These are phyloP conservation scores for Mycena venus DNA, from an alignment of 768 basidiomycete species.

Conservation along the genomic window DNA sequence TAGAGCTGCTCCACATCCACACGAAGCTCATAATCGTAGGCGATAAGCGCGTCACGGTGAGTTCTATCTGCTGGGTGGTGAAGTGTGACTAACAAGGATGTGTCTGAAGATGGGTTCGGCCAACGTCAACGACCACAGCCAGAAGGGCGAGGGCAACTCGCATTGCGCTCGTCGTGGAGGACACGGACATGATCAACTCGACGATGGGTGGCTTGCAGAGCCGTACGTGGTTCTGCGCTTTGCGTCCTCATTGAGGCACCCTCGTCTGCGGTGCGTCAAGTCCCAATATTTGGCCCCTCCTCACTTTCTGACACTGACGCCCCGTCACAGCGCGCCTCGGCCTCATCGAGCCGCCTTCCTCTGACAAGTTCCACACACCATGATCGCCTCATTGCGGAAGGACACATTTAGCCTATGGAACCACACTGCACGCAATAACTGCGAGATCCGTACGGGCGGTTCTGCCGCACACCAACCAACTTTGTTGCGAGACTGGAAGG, in stretches of 20 bases:
- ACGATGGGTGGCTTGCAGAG: constrained; percentile 86
- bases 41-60: constrained; percentile 88
- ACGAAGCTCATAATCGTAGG: constrained; percentile 96
- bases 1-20: constrained; percentile 86
- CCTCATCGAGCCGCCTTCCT: constrained; percentile 81
- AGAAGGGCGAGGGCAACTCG: constrained; percentile 96
- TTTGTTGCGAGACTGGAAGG: constrained; percentile 81
- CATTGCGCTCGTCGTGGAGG: constrained; percentile 93
- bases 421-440: constrained; percentile 81
- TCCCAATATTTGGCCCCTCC: background rate
- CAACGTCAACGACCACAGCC: constrained; percentile 91
- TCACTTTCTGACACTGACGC: constrained; percentile 22
- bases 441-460: constrained; percentile 88
- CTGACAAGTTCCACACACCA: constrained; percentile 56
- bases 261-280: constrained; percentile 78
- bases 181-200: constrained; percentile 80
- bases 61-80: constrained; percentile 41
- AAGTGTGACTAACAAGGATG: background rate
- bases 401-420: constrained; percentile 72
- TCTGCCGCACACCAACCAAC: constrained; percentile 90
- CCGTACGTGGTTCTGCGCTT: constrained; percentile 82
- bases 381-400: constrained; percentile 83
- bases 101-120: constrained; percentile 98
- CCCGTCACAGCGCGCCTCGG: constrained; percentile 85
- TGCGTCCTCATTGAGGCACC: constrained; percentile 84